Evolutionary conservation across 1,284 basidiomycete genomes (phyloP), one percentile per base, ranked within the genome.

Genomic region (Earliella scabrosa): DNA sequence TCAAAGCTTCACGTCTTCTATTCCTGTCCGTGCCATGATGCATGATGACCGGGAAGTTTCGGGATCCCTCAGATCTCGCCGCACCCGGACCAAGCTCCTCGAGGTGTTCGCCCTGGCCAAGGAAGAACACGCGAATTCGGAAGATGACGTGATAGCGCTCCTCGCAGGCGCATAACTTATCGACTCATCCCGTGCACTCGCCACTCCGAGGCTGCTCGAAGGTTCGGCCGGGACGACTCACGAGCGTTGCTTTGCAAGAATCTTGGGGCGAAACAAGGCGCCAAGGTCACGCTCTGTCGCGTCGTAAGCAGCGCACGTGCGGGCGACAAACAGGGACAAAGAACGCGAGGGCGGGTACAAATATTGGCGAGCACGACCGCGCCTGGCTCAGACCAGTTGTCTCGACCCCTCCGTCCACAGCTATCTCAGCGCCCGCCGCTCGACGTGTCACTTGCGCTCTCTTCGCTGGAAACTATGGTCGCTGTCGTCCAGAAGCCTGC

Each of bases 401-500:
- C 50, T 54, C 45, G 29, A 18, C 29, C 50, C 32, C 32, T n/a
- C n/a, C n/a, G 11, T 10, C 16, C 32, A 34, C 36, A 24, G 26
- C 26, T 39, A 49, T 21, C 27, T 48, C 50, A 40, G n/a, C 20
- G 27, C 54, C 45, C 35, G 27, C 51, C 20, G 16, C 27, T 54
- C 43, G 46, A 48, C 39, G 32, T 39, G 40, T 48, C 44, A 34
- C 34, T 24, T 45, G 41, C 57, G 2, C 41, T 40, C 21, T 31
- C 14, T n/a, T 20, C 40, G 18, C 16, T 24, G 24, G 21, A 39
- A 49, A 50, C 48, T 46, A 91, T 91, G 88, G 81, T 84, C 65
- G 90, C 86, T 62, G 76, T 79, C 59, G 82, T 93, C 63, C 90
- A 92, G 76, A 86, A 83, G 65, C 88, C 89, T 56, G 91, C 92